A percentile compares a stretch with the other conserved stretches of the same genome.
phyloP scores from a whole-genome alignment of 306 rosid species.

The Adenanthera pavonina region DNA sequence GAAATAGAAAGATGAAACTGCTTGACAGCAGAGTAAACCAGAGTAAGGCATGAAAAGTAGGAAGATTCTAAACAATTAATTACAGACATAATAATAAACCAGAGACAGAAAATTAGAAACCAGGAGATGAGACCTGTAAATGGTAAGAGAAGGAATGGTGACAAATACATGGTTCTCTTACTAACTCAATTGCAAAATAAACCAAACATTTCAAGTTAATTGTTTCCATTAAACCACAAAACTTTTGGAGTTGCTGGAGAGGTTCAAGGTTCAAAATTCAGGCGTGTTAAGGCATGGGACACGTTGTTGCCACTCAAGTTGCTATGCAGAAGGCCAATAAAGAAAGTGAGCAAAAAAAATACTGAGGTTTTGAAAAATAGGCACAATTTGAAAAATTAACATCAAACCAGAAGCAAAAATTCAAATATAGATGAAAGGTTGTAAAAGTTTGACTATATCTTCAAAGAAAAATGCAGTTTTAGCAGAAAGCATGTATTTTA shows the following conservation, averaged over 20 bases:
- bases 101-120: background rate
- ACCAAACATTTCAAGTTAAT: background rate
- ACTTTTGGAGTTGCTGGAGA: background rate
- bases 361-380: background rate
- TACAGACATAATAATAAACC: background rate
- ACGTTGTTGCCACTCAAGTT: background rate
- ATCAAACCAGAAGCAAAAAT: background rate
- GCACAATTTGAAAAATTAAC: background rate
- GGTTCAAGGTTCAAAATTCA: background rate
- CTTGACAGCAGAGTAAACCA: constrained; percentile 13
- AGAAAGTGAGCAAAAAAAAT: background rate
- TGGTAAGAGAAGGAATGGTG: background rate
- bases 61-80: background rate
- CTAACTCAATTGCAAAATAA: background rate
- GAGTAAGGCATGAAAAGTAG: constrained; percentile 7
- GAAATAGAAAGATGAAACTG: constrained; percentile 57
- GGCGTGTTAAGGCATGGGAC: background rate
- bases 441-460: background rate
- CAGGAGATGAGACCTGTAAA: background rate
- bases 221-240: background rate
- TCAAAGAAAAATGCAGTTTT: no score
- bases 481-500: background rate
- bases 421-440: background rate
- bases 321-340: background rate
- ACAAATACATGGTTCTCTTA: background rate